A percentile compares a stretch with the other conserved stretches of the same genome.
These are phyloP conservation scores for Globisporangium apiculatum DNA, from an alignment of 352 stramenopile genomes.

Conservation along the genomic window DNA sequence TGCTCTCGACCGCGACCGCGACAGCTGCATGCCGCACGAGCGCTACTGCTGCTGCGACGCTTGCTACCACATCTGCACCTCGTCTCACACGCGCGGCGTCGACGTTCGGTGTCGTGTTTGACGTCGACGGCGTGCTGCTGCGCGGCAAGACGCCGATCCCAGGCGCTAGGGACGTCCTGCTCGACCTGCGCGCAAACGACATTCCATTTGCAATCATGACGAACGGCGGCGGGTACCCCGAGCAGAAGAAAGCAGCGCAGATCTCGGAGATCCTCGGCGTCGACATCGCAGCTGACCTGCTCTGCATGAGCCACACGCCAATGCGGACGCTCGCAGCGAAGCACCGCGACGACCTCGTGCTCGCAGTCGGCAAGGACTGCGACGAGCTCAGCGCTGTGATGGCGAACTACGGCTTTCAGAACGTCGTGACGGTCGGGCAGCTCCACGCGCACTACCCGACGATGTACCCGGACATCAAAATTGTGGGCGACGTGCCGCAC, in stretches of 20 bases:
- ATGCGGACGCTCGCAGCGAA: constrained; percentile 63
- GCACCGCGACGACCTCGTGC: constrained; percentile 64
- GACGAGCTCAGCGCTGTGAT: constrained; percentile 54
- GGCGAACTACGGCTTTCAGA: constrained; percentile 76
- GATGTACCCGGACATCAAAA: constrained; percentile 79
- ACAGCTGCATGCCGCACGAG: not conserved
- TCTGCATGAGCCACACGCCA: constrained; percentile 81
- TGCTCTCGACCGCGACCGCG: not conserved
- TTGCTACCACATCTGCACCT: not conserved
- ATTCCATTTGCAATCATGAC: constrained; percentile 84
- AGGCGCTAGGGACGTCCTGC: constrained; percentile 57
- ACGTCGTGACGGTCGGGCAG: constrained; percentile 73
- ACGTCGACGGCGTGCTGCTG: constrained; percentile 77
- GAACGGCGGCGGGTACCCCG: constrained; percentile 74
- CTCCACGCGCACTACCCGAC: constrained; percentile 69
- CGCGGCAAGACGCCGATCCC: constrained; percentile 69
- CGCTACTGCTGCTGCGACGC: not conserved
- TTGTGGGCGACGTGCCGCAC: constrained; percentile 18
- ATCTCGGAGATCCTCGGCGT: constrained; percentile 61
- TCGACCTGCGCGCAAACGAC: constrained; percentile 46
- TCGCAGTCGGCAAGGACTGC: constrained; percentile 77
- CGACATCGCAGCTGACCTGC: constrained; percentile 32
- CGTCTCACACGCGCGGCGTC: constrained; percentile 9
- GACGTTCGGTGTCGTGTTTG: constrained; percentile 79
- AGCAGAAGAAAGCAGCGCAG: constrained; percentile 68